phyloP scores from a whole-genome alignment of 1,139 yeast species.

The Sugiyamaella grinbergsii region DNA sequence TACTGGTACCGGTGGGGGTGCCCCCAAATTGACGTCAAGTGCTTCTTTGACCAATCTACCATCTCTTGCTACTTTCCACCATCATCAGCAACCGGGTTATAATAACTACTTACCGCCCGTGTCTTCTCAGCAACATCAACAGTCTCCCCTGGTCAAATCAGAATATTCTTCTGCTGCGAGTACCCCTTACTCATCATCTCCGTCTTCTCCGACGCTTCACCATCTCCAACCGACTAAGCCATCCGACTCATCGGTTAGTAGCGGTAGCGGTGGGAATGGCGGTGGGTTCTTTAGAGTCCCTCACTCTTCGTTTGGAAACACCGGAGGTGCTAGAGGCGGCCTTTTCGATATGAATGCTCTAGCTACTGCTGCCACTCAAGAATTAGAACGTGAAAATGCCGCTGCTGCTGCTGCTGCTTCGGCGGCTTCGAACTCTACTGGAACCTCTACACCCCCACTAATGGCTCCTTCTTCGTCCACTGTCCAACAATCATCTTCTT shows the following conservation, averaged over 20 bases:
- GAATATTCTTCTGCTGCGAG: constrained; percentile 20
- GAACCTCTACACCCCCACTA: constrained; percentile 25
- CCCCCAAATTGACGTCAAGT: constrained; percentile 21
- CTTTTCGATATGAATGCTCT: constrained; percentile 69
- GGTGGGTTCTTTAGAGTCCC: constrained; percentile 34
- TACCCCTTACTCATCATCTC: constrained; percentile 31
- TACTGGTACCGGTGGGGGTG: constrained; percentile 1
- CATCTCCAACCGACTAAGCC: constrained; percentile 21
- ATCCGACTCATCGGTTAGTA: constrained; percentile 11
- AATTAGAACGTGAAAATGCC: constrained; percentile 54
- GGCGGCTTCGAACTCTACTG: constrained; percentile 11
- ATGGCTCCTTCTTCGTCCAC: constrained; percentile 13
- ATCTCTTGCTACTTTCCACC: constrained; percentile 20
- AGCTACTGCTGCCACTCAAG: constrained; percentile 83
- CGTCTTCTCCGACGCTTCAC: constrained; percentile 30
- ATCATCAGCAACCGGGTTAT: constrained; percentile 9
- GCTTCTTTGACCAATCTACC: constrained; percentile 26
- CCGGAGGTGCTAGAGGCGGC: constrained; percentile 24
- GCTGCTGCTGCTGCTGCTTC: constrained; percentile 22
- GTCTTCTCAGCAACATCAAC: constrained; percentile 23
- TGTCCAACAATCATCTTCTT: constrained; percentile 54
- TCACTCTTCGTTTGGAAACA: constrained; percentile 26
- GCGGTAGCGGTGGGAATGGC: constrained; percentile 1
- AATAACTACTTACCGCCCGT: constrained; percentile 8
- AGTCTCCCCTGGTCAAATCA: constrained; percentile 15